Base-by-base conservation (phyloP, 768 basidiomycete genomes). In the Podaxis sp. region DNA sequence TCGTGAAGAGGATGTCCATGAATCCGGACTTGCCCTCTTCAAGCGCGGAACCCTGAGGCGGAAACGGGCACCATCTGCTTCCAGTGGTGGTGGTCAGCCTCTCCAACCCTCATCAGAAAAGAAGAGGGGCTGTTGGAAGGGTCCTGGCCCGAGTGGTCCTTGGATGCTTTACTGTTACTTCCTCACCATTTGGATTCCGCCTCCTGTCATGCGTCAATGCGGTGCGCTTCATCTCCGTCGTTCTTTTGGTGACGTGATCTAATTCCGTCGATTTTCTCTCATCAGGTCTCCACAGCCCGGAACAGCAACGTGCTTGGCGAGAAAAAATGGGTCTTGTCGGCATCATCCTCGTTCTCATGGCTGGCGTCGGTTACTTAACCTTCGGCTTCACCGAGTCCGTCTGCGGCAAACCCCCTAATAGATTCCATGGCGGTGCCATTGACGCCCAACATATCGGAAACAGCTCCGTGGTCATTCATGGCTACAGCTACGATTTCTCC, bases 331-430 rank as follows among this genome's bases (percentile, higher is more conserved):
- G 96, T 6, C 83, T 99, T 25, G 78, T 99, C 52, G 77, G 81
- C 64, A 80, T 98, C 72, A 93, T 96, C 69, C 71, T 82, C 14
- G 4, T 73, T n/a, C 82, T 95, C 63, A 97, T 98, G 95, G 90
- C 91, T 16, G 84, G 79, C 56, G 97, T 99, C 68, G 97, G 95
- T 69, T 99, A 93, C 84, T 80, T 99, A 70, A 99, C 97, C 10
- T 99, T 99, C 75, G 97, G 97, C 6, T 99, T 99, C 79, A 98
- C 95, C 9, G 85, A 93, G 69, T 76, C 87, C 57, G 97, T 98
- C 46, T 99, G 97, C 72, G 94, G 94, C 36, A 89, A 80, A 37
- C 93, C 94, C 36, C 83, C 90, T 40, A 86, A 89, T 63, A 86
- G 94, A 14, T 95, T 82, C 78, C 88, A 90, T 65, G 84, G 89